A percentile compares a stretch with the other conserved stretches of the same genome.
phyloP scores from a whole-genome alignment of 2,329 filamentous ascomycete species.

The Diaporthe destruens region DNA sequence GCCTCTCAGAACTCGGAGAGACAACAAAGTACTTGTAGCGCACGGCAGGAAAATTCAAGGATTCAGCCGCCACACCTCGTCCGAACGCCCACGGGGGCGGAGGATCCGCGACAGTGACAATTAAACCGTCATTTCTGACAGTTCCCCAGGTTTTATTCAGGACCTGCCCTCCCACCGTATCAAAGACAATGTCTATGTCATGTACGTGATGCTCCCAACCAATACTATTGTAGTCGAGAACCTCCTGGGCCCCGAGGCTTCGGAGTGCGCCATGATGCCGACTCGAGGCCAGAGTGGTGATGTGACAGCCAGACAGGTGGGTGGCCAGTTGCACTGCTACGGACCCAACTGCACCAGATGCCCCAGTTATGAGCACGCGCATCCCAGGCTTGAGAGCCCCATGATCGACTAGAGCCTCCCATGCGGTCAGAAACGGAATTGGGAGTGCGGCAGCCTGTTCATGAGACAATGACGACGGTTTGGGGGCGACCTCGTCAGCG shows the following conservation, averaged over 20 bases:
- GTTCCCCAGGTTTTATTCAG: not conserved
- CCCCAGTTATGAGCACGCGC: not conserved
- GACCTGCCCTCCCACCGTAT: conserved; percentile 3
- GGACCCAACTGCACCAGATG: not conserved
- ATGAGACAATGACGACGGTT: not conserved
- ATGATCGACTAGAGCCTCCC: conserved; percentile 1
- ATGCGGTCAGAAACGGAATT: conserved; percentile 1
- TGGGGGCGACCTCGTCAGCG: not conserved
- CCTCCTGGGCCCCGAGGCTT: not conserved
- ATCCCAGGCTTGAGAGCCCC: not conserved
- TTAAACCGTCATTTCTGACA: not conserved
- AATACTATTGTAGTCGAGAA: not conserved
- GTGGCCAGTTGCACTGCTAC: not conserved
- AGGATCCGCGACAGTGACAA: conserved; percentile 5
- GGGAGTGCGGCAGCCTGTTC: conserved; percentile 5
- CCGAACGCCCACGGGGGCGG: conserved; percentile 12
- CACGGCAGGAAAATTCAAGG: not conserved
- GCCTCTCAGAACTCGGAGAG: not conserved
- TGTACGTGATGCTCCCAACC: not conserved
- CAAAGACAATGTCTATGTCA: not conserved
- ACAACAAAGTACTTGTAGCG: conserved; percentile 17
- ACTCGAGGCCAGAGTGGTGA: conserved; percentile 1
- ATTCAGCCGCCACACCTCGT: not conserved
- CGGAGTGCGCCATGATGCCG: not conserved
- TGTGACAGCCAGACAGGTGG: not conserved